phyloP scores from a whole-genome alignment of 2,329 filamentous ascomycete species.

The Cytospora schulzeri region DNA sequence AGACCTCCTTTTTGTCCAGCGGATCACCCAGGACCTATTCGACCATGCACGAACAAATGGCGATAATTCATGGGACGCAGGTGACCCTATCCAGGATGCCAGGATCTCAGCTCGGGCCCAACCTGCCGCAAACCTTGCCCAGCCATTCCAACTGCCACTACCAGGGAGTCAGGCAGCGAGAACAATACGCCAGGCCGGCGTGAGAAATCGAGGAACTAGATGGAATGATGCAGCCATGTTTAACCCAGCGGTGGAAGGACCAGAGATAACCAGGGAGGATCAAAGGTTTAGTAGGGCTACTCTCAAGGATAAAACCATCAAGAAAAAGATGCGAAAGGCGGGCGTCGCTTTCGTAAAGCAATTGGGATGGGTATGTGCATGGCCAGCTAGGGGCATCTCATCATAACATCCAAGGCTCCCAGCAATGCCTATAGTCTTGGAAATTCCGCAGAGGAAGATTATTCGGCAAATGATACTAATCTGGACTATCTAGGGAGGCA shows the following conservation, averaged over 20 bases:
- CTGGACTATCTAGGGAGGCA: neutral
- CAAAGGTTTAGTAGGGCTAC: neutral
- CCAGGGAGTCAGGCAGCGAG: neutral
- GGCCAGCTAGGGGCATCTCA: neutral
- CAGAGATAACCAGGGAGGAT: neutral
- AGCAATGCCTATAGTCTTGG: neutral
- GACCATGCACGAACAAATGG: neutral
- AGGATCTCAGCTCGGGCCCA: neutral
- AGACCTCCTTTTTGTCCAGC: neutral
- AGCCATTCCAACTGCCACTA: neutral
- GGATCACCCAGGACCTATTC: neutral
- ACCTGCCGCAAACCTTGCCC: neutral
- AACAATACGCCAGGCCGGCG: neutral
- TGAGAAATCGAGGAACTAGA: neutral
- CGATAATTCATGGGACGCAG: neutral
- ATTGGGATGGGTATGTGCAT: slow-evolving; percentile 5
- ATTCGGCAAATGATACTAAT: neutral
- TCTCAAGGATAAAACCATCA: neutral
- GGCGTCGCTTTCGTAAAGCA: slow-evolving; percentile 5
- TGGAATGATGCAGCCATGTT: neutral
- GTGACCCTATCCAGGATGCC: neutral
- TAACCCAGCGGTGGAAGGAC: neutral
- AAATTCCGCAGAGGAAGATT: neutral
- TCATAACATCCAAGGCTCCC: neutral
- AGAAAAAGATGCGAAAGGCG: neutral